These are phyloP conservation scores for Calonectria crousiana DNA, from an alignment of 2,329 filamentous ascomycete species.

Conservation along the genomic window DNA sequence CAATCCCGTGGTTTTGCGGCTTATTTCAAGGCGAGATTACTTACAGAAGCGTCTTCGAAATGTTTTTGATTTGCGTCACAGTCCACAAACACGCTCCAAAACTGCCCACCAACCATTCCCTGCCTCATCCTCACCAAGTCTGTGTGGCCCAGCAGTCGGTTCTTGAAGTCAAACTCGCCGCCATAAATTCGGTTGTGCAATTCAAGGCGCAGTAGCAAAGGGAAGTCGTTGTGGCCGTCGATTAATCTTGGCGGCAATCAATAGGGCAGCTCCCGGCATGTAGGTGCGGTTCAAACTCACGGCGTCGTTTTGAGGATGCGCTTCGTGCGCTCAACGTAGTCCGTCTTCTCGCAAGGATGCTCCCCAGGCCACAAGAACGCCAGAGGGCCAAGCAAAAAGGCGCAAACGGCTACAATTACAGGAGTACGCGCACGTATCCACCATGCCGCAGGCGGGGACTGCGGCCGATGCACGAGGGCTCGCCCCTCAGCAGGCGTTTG, in stretches of 20 bases:
- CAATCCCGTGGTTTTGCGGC: background rate
- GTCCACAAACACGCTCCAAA: conserved; percentile 33
- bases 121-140: conserved; percentile 27
- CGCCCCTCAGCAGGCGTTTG: background rate
- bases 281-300: background rate
- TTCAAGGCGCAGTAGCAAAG: conserved; percentile 27
- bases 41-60: background rate
- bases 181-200: conserved; percentile 31
- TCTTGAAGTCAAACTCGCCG: conserved; percentile 11
- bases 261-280: background rate
- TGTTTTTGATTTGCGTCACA: conserved; percentile 13
- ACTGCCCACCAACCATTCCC: conserved; percentile 30
- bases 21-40: background rate
- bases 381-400: background rate
- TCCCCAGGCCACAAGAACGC: background rate
- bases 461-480: background rate
- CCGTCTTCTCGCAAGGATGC: background rate
- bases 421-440: background rate
- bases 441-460: background rate
- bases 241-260: conserved; percentile 12
- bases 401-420: background rate
- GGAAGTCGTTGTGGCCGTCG: conserved; percentile 34
- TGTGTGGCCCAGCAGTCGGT: conserved; percentile 17
- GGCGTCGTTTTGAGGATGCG: background rate
- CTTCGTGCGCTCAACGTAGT: background rate